These are phyloP conservation scores for Schizopora paradoxa DNA, from an alignment of 1,284 basidiomycete genomes.

Conservation along the genomic window DNA sequence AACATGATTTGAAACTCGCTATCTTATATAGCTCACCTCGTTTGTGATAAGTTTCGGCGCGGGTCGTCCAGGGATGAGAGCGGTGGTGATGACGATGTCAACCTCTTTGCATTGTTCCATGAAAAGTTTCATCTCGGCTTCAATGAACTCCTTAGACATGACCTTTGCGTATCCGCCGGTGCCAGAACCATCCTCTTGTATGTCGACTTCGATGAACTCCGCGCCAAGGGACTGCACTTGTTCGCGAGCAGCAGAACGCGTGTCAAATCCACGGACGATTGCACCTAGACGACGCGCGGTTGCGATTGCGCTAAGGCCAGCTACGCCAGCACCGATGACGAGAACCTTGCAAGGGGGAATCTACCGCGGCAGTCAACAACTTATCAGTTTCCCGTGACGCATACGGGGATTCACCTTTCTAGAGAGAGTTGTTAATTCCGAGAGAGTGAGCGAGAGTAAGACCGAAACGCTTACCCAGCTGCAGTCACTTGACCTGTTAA, in stretches of 20 bases:
- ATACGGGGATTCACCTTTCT: conserved; percentile 20
- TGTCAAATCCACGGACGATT: conserved; percentile 82
- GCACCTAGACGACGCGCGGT: conserved; percentile 79
- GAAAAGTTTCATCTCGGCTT: conserved; percentile 84
- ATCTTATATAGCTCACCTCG: conserved; percentile 34
- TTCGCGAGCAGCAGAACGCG: conserved; percentile 75
- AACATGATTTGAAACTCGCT: not conserved
- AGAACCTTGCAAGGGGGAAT: conserved; percentile 83
- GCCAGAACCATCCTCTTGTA: conserved; percentile 76
- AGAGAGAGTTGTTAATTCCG: not conserved
- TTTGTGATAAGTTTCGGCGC: conserved; percentile 78
- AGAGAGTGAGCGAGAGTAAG: conserved; percentile 6
- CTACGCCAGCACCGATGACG: conserved; percentile 82
- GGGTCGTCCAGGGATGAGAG: conserved; percentile 76
- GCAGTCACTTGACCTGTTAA: conserved; percentile 85
- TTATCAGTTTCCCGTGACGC: conserved; percentile 15
- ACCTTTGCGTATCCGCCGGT: conserved; percentile 84
- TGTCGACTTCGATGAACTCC: conserved; percentile 74
- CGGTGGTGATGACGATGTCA: conserved; percentile 82
- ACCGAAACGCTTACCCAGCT: conserved; percentile 54
- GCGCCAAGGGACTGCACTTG: conserved; percentile 84
- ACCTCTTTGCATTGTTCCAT: conserved; percentile 82
- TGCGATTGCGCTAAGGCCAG: conserved; percentile 78
- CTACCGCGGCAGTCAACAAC: conserved; percentile 31
- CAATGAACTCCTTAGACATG: conserved; percentile 86